Evolutionary conservation across 805 yeast genomes (phyloP).

Genomic region (Cyberlindnera misumaiensis): DNA sequence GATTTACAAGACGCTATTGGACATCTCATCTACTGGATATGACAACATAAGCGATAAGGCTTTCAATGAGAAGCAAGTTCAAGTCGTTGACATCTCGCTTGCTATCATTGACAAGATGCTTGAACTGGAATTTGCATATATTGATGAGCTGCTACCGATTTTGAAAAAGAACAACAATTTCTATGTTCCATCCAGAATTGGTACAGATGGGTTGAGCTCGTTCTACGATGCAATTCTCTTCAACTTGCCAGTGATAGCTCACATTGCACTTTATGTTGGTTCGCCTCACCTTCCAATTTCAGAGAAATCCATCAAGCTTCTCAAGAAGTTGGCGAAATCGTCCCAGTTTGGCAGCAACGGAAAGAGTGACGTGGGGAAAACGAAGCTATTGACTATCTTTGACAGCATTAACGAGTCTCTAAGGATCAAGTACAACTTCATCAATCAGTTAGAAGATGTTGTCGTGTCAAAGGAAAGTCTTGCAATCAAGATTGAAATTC

Average conservation of each 20-base stretch:
- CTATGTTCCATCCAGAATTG: slow-evolving; percentile 30
- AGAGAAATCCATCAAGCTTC: slow-evolving; percentile 42
- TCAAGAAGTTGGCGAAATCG: slow-evolving; percentile 43
- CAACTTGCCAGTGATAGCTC: slow-evolving; percentile 65
- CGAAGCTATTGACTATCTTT: slow-evolving; percentile 61
- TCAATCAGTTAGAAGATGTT: slow-evolving; percentile 54
- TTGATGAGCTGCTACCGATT: slow-evolving; percentile 47
- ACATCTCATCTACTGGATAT: slow-evolving; percentile 49
- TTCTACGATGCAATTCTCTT: slow-evolving; percentile 69
- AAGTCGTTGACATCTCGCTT: slow-evolving; percentile 35
- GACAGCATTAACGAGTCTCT: slow-evolving; percentile 74
- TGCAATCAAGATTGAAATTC: slow-evolving; percentile 46
- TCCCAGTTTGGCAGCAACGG: slow-evolving; percentile 36
- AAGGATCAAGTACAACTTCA: slow-evolving; percentile 65
- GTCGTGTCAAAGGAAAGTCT: slow-evolving; percentile 34
- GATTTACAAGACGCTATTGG: slow-evolving; percentile 49
- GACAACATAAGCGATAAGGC: slow-evolving; percentile 44
- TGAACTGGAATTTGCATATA: slow-evolving; percentile 50
- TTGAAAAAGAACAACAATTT: slow-evolving; percentile 32
- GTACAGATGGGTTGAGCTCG: slow-evolving; percentile 54
- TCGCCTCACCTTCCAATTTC: slow-evolving; percentile 46
- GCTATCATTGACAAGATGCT: slow-evolving; percentile 39
- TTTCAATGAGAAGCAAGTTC: slow-evolving; percentile 26
- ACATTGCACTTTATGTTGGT: slow-evolving; percentile 70
- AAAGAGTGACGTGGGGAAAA: slow-evolving; percentile 32